Base-by-base conservation (phyloP, 306 rosid genomes). In the Echinosophora koreensis region DNA sequence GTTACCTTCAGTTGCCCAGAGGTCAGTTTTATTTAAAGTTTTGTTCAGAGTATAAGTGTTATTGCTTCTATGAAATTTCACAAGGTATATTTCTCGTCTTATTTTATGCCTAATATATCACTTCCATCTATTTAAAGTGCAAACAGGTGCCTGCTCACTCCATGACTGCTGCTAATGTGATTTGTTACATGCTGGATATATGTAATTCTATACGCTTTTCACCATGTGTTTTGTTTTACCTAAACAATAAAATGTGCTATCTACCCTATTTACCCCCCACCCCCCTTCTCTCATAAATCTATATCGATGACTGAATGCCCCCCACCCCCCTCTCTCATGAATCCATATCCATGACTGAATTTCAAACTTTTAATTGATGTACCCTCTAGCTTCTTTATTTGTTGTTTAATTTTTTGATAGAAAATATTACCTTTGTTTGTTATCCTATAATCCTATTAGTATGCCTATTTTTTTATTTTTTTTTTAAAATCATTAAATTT, bases 1-100 rank as follows among this genome's bases (percentile, higher is more conserved):
- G 83, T 73, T 41, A 88, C 82, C 88, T 82, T 83, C 86, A 82
- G 47, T 80, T 92, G 51, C 91, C 96, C 5, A 59, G 86, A 87
- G 97, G 98, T 94, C 71, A 22, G 80, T 80, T n/a, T 63, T 55
- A 58, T 69, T 83, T 58, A 3, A 73, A 12, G 11, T 78, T 42
- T 73, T 69, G 15, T 37, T 44, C 74, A 37, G 58, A 30, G 16
- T 60, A 15, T 11, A 38, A n/a, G 51, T 46, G 55, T 71, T 56
- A 9, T 72, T 51, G 17, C 78, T 58, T 50, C 52, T 38, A 55
- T 67, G 22, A 62, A 73, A 15, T 35, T 44, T 55, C 32, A 6
- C 14, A 1, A 30, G 32, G 15, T 41, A 9, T 37, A 9, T 66
- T 30, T 62, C 47, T 27, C 38, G 37, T 30, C 11, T 37, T 52